Conservation (phyloP, 2,329 filamentous ascomycete genomes). For the Sporothrix humicola region DNA sequence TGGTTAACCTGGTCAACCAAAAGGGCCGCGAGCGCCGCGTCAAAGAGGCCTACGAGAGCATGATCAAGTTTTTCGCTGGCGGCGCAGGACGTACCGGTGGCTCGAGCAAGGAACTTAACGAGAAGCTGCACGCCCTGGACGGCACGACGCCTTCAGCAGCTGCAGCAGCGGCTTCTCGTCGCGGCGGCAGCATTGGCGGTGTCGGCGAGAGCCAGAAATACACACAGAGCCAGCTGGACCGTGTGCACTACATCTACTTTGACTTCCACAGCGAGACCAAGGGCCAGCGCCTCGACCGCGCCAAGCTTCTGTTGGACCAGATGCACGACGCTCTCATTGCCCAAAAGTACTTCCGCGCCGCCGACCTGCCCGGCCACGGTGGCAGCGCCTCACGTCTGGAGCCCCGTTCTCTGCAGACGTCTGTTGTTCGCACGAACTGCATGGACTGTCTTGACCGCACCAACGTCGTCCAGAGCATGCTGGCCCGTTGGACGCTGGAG, state of each 20-base stretch:
- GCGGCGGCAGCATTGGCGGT: slow-evolving; percentile 40
- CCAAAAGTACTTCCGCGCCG: slow-evolving; percentile 90
- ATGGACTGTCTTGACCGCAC: slow-evolving; percentile 99
- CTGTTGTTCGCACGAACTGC: slow-evolving; percentile 95
- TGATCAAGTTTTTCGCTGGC: slow-evolving; percentile 77
- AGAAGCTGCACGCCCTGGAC: slow-evolving; percentile 5
- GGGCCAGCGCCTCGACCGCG: slow-evolving; percentile 90
- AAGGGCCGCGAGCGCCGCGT: slow-evolving; percentile 87
- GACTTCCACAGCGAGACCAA: slow-evolving; percentile 99
- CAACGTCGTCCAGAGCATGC: slow-evolving; percentile 97
- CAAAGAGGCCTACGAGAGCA: slow-evolving; percentile 91
- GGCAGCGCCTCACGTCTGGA: slow-evolving; percentile 74
- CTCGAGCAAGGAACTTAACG: slow-evolving; percentile 83
- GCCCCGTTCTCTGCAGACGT: slow-evolving; percentile 78
- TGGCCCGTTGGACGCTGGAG: slow-evolving; percentile 86
- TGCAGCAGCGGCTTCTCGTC: slow-evolving; percentile 49
- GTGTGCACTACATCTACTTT: slow-evolving; percentile 95
- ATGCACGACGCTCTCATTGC: slow-evolving; percentile 75
- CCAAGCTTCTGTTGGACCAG: slow-evolving; percentile 82
- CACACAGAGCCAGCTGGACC: slow-evolving; percentile 62
- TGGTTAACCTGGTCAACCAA: slow-evolving; percentile 97
- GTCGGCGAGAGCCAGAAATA: slow-evolving; percentile 19
- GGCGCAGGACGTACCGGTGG: slow-evolving; percentile 56
- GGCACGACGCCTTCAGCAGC: not conserved
- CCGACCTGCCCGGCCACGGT: slow-evolving; percentile 77